phyloP scores from a whole-genome alignment of 2,329 filamentous ascomycete species.

The Aureobasidium pullulans region DNA sequence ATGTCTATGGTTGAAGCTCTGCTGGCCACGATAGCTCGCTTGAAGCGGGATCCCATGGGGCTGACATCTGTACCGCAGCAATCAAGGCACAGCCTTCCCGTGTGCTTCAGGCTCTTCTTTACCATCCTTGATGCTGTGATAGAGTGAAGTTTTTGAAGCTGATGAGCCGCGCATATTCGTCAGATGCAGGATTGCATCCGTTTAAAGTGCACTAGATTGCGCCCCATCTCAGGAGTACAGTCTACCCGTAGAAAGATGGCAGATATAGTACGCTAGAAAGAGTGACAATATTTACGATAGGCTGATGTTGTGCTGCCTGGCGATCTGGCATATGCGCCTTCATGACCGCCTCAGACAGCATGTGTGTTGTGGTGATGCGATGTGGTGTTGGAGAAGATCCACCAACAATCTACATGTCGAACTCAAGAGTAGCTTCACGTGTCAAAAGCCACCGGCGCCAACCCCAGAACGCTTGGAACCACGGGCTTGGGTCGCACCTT shows the following conservation, averaged over 20 bases:
- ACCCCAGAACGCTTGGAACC: constrained; percentile 5
- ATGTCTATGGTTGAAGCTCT: neutral
- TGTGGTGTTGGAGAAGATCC: neutral
- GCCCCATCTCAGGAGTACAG: too few relatives aligned
- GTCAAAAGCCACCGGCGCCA: constrained; percentile 1
- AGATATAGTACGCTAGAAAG: too few relatives aligned
- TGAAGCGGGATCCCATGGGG: neutral
- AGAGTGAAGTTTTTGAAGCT: too few relatives aligned
- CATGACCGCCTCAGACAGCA: neutral
- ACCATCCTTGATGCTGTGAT: too few relatives aligned
- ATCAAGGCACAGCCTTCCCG: neutral
- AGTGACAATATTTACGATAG: neutral
- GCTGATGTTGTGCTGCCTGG: neutral
- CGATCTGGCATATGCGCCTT: neutral
- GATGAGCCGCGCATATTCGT: too few relatives aligned
- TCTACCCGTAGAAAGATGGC: too few relatives aligned
- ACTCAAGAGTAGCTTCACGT: neutral
- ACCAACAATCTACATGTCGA: neutral
- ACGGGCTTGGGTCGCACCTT: neutral
- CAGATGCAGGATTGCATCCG: too few relatives aligned
- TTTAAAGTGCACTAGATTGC: too few relatives aligned
- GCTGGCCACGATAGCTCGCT: neutral
- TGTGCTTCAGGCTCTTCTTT: too few relatives aligned
- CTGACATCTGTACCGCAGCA: neutral
- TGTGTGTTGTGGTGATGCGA: neutral